These are phyloP conservation scores for Colletotrichum abscissum DNA, from an alignment of 2,329 filamentous ascomycete genomes.

Conservation along the genomic window DNA sequence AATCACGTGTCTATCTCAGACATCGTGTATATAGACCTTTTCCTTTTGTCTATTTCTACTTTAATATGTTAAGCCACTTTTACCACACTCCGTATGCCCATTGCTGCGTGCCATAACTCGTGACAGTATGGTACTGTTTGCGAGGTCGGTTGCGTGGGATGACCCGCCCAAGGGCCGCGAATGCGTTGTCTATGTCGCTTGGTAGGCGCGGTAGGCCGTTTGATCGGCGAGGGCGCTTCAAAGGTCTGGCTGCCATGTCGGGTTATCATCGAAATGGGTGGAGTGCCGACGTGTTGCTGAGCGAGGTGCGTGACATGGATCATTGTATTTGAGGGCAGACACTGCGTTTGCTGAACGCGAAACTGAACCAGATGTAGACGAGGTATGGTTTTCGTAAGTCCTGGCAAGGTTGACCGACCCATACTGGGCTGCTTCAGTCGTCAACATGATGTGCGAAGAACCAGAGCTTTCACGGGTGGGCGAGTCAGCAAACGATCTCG, in stretches of 20 bases:
- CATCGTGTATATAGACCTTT: too few relatives aligned
- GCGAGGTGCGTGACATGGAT: not conserved
- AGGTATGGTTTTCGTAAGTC: not conserved
- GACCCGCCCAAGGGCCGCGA: not conserved
- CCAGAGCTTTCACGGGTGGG: not conserved
- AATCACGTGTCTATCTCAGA: too few relatives aligned
- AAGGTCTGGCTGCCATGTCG: not conserved
- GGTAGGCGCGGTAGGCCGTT: not conserved
- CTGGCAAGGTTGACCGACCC: not conserved
- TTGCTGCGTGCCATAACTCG: too few relatives aligned
- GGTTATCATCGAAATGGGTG: not conserved
- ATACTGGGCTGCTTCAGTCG: not conserved
- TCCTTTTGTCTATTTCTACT: too few relatives aligned
- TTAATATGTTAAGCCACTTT: too few relatives aligned
- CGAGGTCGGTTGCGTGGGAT: conserved; percentile 1
- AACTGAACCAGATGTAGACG: not conserved
- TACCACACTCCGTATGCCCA: too few relatives aligned
- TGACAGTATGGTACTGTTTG: not conserved
- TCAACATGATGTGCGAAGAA: not conserved
- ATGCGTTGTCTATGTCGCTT: not conserved
- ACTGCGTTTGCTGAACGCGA: not conserved
- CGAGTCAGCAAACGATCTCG: not conserved
- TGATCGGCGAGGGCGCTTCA: not conserved
- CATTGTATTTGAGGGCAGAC: not conserved
- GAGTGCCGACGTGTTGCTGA: too few relatives aligned